phyloP scores from a whole-genome alignment of 2,329 filamentous ascomycete species.

The Talaromyces sp. region DNA sequence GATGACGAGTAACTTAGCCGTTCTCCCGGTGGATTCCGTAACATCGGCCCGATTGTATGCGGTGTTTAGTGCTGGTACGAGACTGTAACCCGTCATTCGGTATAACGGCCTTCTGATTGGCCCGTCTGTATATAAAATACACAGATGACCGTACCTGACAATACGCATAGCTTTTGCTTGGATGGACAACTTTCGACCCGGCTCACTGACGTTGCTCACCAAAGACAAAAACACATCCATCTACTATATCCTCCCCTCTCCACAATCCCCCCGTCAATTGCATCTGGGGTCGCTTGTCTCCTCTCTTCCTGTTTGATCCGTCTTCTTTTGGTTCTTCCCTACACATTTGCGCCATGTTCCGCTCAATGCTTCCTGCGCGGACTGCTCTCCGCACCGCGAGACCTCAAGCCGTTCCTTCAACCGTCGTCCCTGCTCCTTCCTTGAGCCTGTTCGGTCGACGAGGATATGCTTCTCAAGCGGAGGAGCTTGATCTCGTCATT shows the following conservation, averaged over 20 bases:
- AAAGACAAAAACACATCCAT: constrained; percentile 6
- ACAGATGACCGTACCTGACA: constrained; percentile 12
- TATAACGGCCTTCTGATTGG: constrained; percentile 3
- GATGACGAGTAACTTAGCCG: no score
- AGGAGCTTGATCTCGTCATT: constrained; percentile 90
- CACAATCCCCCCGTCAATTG: constrained; percentile 1
- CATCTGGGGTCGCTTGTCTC: not conserved
- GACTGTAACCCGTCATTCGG: not conserved
- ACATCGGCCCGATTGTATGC: constrained; percentile 14
- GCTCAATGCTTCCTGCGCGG: constrained; percentile 48
- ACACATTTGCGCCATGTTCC: constrained; percentile 44
- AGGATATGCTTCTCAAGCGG: constrained; percentile 47
- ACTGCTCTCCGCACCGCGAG: constrained; percentile 35
- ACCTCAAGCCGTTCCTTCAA: constrained; percentile 31
- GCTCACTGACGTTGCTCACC: constrained; percentile 7
- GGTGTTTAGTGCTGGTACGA: not conserved
- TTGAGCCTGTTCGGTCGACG: constrained; percentile 50
- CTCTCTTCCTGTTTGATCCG: not conserved
- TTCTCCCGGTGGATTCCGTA: constrained; percentile 12
- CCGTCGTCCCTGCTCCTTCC: constrained; percentile 32
- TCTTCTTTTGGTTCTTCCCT: not conserved
- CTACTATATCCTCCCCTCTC: not conserved
- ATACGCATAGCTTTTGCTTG: constrained; percentile 15
- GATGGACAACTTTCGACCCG: constrained; percentile 6
- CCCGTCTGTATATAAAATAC: not conserved